Evolutionary conservation across 2,329 filamentous ascomycete species (phyloP), one percentile per base, ranked within the genome.

Genomic region (Hypoxylon sp.): DNA sequence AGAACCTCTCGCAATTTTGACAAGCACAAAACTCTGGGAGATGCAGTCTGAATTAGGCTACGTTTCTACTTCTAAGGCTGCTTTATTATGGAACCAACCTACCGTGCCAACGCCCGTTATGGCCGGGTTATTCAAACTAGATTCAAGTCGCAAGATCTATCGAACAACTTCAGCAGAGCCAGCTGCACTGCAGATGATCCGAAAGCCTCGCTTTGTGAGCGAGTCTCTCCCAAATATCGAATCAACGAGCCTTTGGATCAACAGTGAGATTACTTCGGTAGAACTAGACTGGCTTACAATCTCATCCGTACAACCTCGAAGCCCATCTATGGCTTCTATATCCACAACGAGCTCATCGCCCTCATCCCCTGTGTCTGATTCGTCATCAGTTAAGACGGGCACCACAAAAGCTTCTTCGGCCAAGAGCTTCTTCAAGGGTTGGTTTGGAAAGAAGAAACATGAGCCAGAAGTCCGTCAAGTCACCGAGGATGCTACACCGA

Each of bases 171-270:
- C 72, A 3, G 74, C 75, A 17, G 72, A 76, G 11, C 78, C 78
- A 19, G 77, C 75, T n/a, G 78, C 78, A n/a, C 65, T 81, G 9
- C 62, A 74, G 36, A 79, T 80, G 65, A 57, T 61, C 43, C 76
- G 78, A 63, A 82, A 78, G 68, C 73, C 73, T 61, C 78, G 80
- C 52, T 70, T 72, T 49, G 69, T 70, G 36, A 63, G 74, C 50
- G 59, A 62, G 36, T 60, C 75, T 4, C 34, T 74, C 11, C 69
- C 71, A 14, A 71, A 73, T 2, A 59, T 78, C 2, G 57, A 75
- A 49, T 77, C 76, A 7, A 69, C 46, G 19, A 62, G 60, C 9
- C 60, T 77, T 28, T 78, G 76, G 76, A 59, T 19, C 7, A 63
- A 50, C 9, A 63, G 41, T 19, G 65, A 68, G 10, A 51, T 25